Evolutionary conservation across 2,329 filamentous ascomycete species (phyloP), one percentile per base, ranked within the genome.

Genomic region (Botrytis hyacinthi): DNA sequence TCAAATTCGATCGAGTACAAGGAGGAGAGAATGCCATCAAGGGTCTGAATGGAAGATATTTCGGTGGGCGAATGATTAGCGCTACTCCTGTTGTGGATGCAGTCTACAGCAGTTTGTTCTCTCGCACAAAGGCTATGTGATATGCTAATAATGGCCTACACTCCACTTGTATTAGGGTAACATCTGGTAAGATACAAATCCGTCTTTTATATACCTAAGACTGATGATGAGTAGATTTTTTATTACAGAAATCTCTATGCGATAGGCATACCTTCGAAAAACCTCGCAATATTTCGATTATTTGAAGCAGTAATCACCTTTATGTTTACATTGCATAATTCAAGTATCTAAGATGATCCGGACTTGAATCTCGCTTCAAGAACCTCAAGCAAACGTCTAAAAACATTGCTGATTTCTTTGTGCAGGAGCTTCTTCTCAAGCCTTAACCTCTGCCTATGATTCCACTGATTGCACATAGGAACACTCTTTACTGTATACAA

Each of bases 21-120:
- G 95, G 95, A 79, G 95, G 95, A 82, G 94, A 98, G 84, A 98
- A 98, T 82, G 96, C 96, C 80, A 97, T 98, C 85, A 97, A 97
- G 83, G 96, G 96, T 81, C 90, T 99, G 76, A 98, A 99, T 83
- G 96, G 96, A 81, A 92, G 96, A 82, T 97, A 93, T 84, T 99
- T 99, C 84, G 96, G 94, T 81, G 93, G 93, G 80, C 90, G 91
- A 81, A 94, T 93, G 87, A 97, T 99, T 83, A 95, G 93, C 82
- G 96, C 95, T 79, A 92, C 94, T 77, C 96, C 95, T 83, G 94
- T 99, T 85, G 95, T 98, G 83, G 96, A 99, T 84, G 95, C 95
- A 81, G 94, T 99, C 85, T 99, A 98, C 90, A 96, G 93, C 90
- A 97, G 93, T 88, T 90, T 97, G 84, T 97, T 96, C 87, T 93